These are phyloP conservation scores for Gynochthodes officinalis DNA, from an alignment of 257 asterid species.

Conservation along the genomic window DNA sequence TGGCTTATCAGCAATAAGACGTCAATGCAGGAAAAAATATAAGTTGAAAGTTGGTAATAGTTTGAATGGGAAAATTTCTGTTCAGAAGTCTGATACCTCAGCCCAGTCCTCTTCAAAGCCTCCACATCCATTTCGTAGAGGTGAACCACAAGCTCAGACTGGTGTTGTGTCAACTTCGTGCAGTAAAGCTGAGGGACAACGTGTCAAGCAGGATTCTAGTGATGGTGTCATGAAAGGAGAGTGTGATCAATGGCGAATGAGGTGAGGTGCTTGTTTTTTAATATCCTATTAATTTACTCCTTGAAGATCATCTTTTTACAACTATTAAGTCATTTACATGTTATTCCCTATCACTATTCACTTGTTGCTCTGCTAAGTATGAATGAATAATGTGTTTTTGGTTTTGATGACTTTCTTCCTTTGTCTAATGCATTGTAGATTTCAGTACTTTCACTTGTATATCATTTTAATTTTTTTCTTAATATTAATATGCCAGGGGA, in stretches of 20 bases:
- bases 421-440: background rate
- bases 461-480: slow-evolving; percentile 16
- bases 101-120: slow-evolving; percentile 21
- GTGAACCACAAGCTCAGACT: slow-evolving; percentile 16
- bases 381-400: background rate
- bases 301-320: background rate
- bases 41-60: slow-evolving; percentile 54
- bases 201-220: slow-evolving; percentile 31
- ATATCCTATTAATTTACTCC: background rate
- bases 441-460: slow-evolving; percentile 4
- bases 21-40: slow-evolving; percentile 74
- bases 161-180: slow-evolving; percentile 11
- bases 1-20: slow-evolving; percentile 61
- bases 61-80: slow-evolving; percentile 29
- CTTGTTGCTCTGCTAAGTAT: background rate
- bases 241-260: slow-evolving; percentile 82
- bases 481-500: slow-evolving; percentile 58
- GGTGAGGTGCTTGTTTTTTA: slow-evolving; percentile 64
- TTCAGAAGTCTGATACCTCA: slow-evolving; percentile 22
- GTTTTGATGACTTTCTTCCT: slow-evolving; percentile 1
- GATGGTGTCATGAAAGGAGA: slow-evolving; percentile 33
- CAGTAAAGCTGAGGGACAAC: slow-evolving; percentile 31
- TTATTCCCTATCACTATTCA: background rate
- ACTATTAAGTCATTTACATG: background rate
- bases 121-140: slow-evolving; percentile 15